A percentile compares a stretch with the other conserved stretches of the same genome.
phyloP scores from a whole-genome alignment of 495 filamentous ascomycete species.

The Thermothielavioides terrestris region DNA sequence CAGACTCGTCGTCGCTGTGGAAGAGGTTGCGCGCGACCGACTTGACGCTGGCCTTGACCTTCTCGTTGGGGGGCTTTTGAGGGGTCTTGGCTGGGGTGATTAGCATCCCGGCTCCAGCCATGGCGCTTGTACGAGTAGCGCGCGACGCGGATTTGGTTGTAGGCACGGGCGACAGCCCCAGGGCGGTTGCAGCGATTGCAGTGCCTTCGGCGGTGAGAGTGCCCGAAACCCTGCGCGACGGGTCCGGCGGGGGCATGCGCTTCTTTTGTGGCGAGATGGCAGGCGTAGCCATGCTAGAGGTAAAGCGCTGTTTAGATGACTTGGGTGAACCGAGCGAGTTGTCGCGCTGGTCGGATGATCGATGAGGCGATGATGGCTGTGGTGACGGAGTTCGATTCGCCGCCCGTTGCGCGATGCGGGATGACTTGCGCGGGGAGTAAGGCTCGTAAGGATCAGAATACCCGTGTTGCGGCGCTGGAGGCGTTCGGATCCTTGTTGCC shows the following conservation, averaged over 20 bases:
- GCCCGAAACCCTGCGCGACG: conserved; percentile 33
- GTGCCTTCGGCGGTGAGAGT: conserved; percentile 27
- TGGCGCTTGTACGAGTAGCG: not conserved
- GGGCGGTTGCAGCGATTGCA: conserved; percentile 28
- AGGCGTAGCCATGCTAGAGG: conserved; percentile 31
- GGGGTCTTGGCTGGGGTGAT: conserved; percentile 92
- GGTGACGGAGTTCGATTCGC: conserved; percentile 37
- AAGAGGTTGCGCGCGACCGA: conserved; percentile 72
- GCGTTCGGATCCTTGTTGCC: conserved; percentile 51
- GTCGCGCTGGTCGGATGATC: conserved; percentile 21
- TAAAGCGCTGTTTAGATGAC: conserved; percentile 15
- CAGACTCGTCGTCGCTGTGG: conserved; percentile 46
- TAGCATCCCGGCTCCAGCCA: conserved; percentile 46
- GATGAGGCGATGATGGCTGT: conserved; percentile 28
- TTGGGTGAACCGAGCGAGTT: conserved; percentile 25
- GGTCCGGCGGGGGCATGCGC: conserved; percentile 26
- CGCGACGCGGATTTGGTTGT: not conserved
- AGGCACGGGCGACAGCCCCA: conserved; percentile 20
- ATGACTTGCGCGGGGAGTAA: conserved; percentile 54
- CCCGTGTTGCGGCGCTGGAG: conserved; percentile 65
- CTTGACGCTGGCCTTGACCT: conserved; percentile 46
- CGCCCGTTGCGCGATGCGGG: conserved; percentile 39
- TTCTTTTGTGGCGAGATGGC: conserved; percentile 48
- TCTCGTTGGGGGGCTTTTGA: conserved; percentile 52
- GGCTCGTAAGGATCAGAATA: conserved; percentile 63